phyloP scores from a whole-genome alignment of 176 grass and related monocot genomes.

The Rhipidocladum racemiflorum region DNA sequence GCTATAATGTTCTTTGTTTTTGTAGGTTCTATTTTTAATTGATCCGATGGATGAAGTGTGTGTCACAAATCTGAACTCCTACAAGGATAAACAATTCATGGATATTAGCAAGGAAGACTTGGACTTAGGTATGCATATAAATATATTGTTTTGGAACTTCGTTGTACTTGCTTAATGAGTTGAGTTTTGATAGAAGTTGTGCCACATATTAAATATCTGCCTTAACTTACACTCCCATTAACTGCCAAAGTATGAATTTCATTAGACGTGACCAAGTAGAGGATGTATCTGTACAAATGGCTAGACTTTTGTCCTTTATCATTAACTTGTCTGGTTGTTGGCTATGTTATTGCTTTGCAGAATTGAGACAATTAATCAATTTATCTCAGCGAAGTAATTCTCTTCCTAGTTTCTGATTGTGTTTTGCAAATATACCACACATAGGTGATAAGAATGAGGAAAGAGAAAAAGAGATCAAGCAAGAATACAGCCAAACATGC shows the following conservation, averaged over 20 bases:
- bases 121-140: conserved; percentile 57
- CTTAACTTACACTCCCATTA: background rate
- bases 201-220: background rate
- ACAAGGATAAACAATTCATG: conserved; percentile 95
- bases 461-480: conserved; percentile 81
- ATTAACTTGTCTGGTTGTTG: background rate
- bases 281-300: background rate
- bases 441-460: conserved; percentile 92
- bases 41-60: conserved; percentile 98
- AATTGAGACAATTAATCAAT: background rate
- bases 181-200: background rate
- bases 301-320: background rate
- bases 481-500: conserved; percentile 84
- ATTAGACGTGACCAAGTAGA: background rate
- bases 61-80: conserved; percentile 83
- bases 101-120: conserved; percentile 99
- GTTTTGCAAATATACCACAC: conserved; percentile 24
- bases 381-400: background rate
- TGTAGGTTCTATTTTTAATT: conserved; percentile 87
- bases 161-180: background rate
- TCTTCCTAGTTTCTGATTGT: conserved; percentile 27
- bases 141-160: conserved; percentile 2
- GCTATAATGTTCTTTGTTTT: conserved; percentile 9
- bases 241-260: background rate
- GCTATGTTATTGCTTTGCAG: background rate